These are phyloP conservation scores for Rhizopogon salebrosus DNA, from an alignment of 768 basidiomycete species.

Conservation along the genomic window DNA sequence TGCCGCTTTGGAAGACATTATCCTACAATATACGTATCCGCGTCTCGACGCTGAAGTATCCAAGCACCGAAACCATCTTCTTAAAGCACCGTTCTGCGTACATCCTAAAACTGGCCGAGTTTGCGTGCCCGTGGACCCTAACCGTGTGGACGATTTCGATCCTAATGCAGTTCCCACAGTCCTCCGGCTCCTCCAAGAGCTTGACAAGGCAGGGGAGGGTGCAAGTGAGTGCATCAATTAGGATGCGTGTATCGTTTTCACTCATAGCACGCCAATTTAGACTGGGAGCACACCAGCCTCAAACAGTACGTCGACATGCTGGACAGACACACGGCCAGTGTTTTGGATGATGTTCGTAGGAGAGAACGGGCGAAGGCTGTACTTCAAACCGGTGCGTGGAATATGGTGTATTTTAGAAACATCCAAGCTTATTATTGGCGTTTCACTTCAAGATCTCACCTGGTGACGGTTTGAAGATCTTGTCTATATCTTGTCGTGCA, in stretches of 20 bases:
- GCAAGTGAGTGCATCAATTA: conserved; percentile 33
- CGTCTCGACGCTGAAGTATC: conserved; percentile 96
- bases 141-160: conserved; percentile 71
- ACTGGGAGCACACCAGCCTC: conserved; percentile 85
- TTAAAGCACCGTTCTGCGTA: conserved; percentile 96
- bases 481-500: not conserved
- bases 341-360: conserved; percentile 27
- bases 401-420: not conserved
- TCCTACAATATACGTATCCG: conserved; percentile 93
- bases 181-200: conserved; percentile 71
- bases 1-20: conserved; percentile 76
- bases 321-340: conserved; percentile 55
- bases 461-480: conserved; percentile 16
- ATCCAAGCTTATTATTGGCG: not conserved
- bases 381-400: conserved; percentile 12
- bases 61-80: conserved; percentile 93
- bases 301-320: conserved; percentile 88
- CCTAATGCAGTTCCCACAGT: conserved; percentile 86
- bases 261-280: conserved; percentile 29
- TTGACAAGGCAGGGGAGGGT: conserved; percentile 52
- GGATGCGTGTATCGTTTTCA: not conserved
- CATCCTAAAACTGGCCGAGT: conserved; percentile 96
- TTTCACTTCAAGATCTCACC: conserved; percentile 12
- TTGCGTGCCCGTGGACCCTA: conserved; percentile 88
- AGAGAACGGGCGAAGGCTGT: conserved; percentile 10